These are phyloP conservation scores for Russula olivacea DNA, from an alignment of 768 basidiomycete species.

Conservation along the genomic window DNA sequence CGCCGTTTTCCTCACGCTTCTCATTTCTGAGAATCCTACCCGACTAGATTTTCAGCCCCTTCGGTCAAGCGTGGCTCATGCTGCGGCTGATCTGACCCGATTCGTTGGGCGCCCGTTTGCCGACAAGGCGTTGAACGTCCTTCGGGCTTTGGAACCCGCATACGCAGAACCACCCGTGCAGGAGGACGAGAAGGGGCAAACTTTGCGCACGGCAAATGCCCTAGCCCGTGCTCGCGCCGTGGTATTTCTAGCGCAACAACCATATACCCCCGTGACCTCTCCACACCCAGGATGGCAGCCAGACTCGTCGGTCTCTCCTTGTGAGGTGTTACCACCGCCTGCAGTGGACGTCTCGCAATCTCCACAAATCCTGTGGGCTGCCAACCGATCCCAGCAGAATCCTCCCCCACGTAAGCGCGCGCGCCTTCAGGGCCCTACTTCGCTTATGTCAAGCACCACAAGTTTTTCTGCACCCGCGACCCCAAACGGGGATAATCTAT, in stretches of 20 bases:
- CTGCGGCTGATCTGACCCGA: constrained; percentile 58
- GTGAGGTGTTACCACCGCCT: constrained; percentile 14
- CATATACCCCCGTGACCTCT: constrained; percentile 38
- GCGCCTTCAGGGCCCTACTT: constrained; percentile 16
- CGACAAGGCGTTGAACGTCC: constrained; percentile 68
- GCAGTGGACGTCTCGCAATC: constrained; percentile 14
- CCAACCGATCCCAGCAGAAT: constrained; percentile 12
- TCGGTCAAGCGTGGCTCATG: constrained; percentile 68
- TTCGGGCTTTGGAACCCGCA: constrained; percentile 66
- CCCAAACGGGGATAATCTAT: constrained; percentile 16
- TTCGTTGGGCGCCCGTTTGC: constrained; percentile 60
- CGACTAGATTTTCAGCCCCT: constrained; percentile 74
- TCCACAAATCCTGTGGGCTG: constrained; percentile 16
- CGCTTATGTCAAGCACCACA: constrained; percentile 14
- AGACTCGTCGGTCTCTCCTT: constrained; percentile 11
- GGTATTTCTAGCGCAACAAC: constrained; percentile 46
- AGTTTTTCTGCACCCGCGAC: constrained; percentile 21
- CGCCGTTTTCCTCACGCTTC: constrained; percentile 90
- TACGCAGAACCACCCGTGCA: constrained; percentile 59
- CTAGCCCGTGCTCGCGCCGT: constrained; percentile 67
- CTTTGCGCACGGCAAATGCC: constrained; percentile 63
- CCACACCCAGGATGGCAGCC: constrained; percentile 16
- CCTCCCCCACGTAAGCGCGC: constrained; percentile 15
- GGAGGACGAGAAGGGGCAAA: constrained; percentile 43
- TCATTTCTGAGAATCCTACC: constrained; percentile 73